Evolutionary conservation across 768 basidiomycete genomes (phyloP), one percentile per base, ranked within the genome.

Genomic region (Hygrophoropsis aurantiaca): DNA sequence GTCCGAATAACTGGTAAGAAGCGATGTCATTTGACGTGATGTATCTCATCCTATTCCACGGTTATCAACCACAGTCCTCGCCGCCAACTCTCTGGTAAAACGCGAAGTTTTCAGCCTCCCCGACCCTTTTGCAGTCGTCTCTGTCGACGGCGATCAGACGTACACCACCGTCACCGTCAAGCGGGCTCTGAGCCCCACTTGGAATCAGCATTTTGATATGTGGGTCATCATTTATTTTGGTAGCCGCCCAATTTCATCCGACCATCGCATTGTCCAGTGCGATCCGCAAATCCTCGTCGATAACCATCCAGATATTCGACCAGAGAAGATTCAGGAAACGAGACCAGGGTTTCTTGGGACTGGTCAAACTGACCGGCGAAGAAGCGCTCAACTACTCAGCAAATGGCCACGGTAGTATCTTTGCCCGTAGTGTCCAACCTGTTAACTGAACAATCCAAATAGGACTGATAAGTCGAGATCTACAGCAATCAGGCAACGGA

Each of bases 161-260:
- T 82, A 80, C 61, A 86, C 87, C 20, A 92, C 91, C 1, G 75
- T 78, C 40, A 80, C 87, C 46, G 73, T 84, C 65, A 87, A 80
- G 66, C 82, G 77, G 56, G 77, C 80, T 1, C 69, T 87, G 52
- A 84, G 73, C 53, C 85, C 90, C 9, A 73, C 80, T n/a, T 92
- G 90, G 90, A 87, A 84, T 55, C 87, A 92, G 63, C 77, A 81
- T 46, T 93, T 93, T 59, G 88, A 92, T 61, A 77, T 94, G 90
- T 92, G 52, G 64, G 86, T 70, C 11, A 33, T 18, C 26, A 16
- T 54, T 46, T 55, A 50, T 42, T 37, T 46, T 34, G 20, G 16
- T 5, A 8, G 18, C 7, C 21, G 1, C 53, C 16, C 39, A 54
- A n/a, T 32, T 44, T 3, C 3, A 42, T 32, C 30, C 21, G 35